Evolutionary conservation across 2,329 filamentous ascomycete genomes (phyloP).

Genomic region (Teratosphaeriaceae sp.): DNA sequence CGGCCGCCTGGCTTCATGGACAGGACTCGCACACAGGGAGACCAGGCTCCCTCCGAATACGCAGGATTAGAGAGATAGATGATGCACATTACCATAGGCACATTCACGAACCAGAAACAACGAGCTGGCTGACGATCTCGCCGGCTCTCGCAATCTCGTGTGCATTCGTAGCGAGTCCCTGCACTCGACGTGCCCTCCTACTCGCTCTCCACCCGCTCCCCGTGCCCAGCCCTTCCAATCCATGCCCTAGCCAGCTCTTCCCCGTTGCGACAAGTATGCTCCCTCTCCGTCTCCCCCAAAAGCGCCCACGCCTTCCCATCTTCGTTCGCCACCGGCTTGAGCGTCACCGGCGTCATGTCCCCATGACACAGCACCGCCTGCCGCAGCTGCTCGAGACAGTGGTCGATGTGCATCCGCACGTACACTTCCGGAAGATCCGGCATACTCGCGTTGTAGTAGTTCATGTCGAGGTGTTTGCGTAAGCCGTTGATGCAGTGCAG

Average conservation of each 20-base stretch:
- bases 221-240: not conserved
- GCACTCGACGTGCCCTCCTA: too few species aligned
- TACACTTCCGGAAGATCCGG: not conserved
- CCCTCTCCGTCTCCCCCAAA: constrained; percentile 11
- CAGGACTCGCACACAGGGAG: too few species aligned
- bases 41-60: too few species aligned
- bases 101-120: too few species aligned
- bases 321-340: constrained; percentile 6
- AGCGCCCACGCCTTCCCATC: not conserved
- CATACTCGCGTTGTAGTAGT: constrained; percentile 4
- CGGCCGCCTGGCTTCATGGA: too few species aligned
- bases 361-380: constrained; percentile 12
- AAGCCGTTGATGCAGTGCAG: constrained; percentile 11
- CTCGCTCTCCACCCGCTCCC: constrained; percentile 6
- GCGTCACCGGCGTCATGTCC: constrained; percentile 10
- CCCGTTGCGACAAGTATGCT: constrained; percentile 11
- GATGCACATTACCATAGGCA: too few species aligned
- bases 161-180: too few species aligned
- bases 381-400: constrained; percentile 11
- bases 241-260: constrained; percentile 4
- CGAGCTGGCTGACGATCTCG: too few species aligned
- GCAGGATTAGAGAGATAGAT: too few species aligned
- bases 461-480: constrained; percentile 5
- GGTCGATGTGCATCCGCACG: constrained; percentile 9
- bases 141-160: too few species aligned